phyloP scores from a whole-genome alignment of 495 filamentous ascomycete species.

The Tetracladium setigerum region DNA sequence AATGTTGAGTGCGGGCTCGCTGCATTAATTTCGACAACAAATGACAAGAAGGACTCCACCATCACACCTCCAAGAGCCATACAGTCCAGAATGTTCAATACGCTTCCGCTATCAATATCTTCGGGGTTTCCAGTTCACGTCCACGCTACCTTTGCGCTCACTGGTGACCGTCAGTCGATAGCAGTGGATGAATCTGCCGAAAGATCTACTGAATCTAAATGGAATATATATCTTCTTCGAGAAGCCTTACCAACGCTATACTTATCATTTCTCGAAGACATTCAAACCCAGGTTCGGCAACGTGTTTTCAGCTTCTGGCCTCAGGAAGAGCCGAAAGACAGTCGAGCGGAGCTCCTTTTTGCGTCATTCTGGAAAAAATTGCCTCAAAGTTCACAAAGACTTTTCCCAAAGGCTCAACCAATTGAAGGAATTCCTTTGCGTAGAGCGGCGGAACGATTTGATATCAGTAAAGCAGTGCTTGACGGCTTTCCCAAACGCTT shows the following conservation, averaged over 20 bases:
- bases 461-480: conserved; percentile 11
- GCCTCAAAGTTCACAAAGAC: not conserved
- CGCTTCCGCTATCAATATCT: conserved; percentile 22
- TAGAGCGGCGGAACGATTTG: not conserved
- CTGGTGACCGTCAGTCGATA: conserved; percentile 29
- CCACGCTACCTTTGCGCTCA: conserved; percentile 24
- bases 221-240: conserved; percentile 34
- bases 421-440: not conserved
- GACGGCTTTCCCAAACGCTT: not conserved
- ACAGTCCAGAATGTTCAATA: conserved; percentile 25
- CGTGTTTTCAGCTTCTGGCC: conserved; percentile 31
- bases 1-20: conserved; percentile 31
- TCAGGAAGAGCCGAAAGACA: conserved; percentile 12
- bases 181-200: conserved; percentile 19
- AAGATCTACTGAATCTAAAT: conserved; percentile 17
- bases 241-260: conserved; percentile 27
- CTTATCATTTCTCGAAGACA: conserved; percentile 23
- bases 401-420: conserved; percentile 16
- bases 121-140: conserved; percentile 26
- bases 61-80: not conserved
- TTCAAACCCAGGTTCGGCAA: conserved; percentile 17
- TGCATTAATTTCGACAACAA: conserved; percentile 10
- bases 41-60: not conserved
- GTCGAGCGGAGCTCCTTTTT: conserved; percentile 8
- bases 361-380: conserved; percentile 11